Percentiles rank a stretch among this genome's conserved stretches.
Conservation (phyloP, 352 stramenopile genomes). For the Globisporangium uncinulatum region DNA sequence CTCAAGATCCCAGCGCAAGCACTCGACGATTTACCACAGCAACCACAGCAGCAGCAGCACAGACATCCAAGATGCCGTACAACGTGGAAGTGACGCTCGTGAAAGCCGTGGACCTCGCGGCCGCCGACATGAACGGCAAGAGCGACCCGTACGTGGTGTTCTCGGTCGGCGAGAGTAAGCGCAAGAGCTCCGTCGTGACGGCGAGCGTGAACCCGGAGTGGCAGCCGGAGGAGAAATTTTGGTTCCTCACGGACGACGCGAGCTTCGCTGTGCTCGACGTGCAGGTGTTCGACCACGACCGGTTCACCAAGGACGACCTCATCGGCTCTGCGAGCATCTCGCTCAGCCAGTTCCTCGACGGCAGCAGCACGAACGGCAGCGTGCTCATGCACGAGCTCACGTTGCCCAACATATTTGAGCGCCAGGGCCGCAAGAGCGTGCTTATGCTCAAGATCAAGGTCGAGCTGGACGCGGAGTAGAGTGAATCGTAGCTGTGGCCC, state of each 20-base stretch:
- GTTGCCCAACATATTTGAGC: constrained; percentile 33
- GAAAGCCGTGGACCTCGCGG: constrained; percentile 59
- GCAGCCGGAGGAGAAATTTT: constrained; percentile 57
- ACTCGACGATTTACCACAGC: neutral
- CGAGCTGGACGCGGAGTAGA: constrained; percentile 41
- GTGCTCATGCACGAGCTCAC: constrained; percentile 71
- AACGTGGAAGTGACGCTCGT: constrained; percentile 64
- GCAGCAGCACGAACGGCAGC: constrained; percentile 22
- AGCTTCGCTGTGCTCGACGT: constrained; percentile 48
- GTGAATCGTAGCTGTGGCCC: too few species aligned
- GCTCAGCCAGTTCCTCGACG: constrained; percentile 43
- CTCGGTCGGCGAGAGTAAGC: constrained; percentile 53
- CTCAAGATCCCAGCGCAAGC: neutral
- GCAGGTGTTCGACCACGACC: constrained; percentile 68
- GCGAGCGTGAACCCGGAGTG: constrained; percentile 65
- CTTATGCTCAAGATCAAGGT: constrained; percentile 75
- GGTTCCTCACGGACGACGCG: constrained; percentile 58
- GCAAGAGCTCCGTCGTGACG: constrained; percentile 59
- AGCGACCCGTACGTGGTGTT: constrained; percentile 81
- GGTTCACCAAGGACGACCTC: constrained; percentile 72
- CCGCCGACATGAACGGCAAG: constrained; percentile 80
- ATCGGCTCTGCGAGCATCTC: constrained; percentile 56
- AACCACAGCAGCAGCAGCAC: neutral
- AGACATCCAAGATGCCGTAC: constrained; percentile 27
- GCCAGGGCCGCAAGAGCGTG: constrained; percentile 65